Evolutionary conservation across 148 eudicot genomes (phyloP), one percentile per base, ranked within the genome.

Genomic region (Vaccinium myrtillus): DNA sequence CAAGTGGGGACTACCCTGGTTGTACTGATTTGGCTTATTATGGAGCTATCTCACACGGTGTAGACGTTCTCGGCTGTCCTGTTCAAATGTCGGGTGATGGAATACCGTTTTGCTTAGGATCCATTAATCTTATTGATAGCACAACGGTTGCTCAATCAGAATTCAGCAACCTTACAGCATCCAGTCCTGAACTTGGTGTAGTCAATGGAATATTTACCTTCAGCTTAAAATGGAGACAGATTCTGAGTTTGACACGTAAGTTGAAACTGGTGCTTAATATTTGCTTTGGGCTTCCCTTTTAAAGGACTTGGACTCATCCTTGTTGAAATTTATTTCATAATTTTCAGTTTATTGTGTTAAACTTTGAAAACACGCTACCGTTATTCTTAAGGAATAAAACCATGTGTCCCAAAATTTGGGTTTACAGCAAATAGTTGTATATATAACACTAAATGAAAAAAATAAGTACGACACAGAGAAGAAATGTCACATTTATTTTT

Each of bases 1-100:
- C 99, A 54, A 97, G 99, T 86, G 99, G 98, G 12, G 91, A 93
- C 87, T 95, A 85, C 85, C 99, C 99, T 74, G 93, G 91, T 65
- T 94, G 99, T 84, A 97, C 99, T 61, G 93, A 95, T 86, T 27
- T 88, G 86, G 92, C 99, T 74, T 95, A 97, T 84, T 36, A 63
- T 16, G 73, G 84, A 87, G 99, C 98, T 70, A 92, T 94, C 70
- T 86, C 89, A 54, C 98, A 97, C 83, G 99, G 99, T 51, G 98
- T 88, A 61, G 96, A 97, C 80, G 86, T 97, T 48, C 91, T 97
- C 56, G 99, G 93, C 81, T 97, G 99, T 84, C 91, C 92, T 65
- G 95, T 97, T 80, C 99, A 43, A 43, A 43, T 43, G 46, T 43
- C 46, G 46, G 0, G 46, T 43, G 46, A 43, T 48, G 95, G 98